Conservation (phyloP, 1,139 yeast species). For the Yamadazyma atlantica region DNA sequence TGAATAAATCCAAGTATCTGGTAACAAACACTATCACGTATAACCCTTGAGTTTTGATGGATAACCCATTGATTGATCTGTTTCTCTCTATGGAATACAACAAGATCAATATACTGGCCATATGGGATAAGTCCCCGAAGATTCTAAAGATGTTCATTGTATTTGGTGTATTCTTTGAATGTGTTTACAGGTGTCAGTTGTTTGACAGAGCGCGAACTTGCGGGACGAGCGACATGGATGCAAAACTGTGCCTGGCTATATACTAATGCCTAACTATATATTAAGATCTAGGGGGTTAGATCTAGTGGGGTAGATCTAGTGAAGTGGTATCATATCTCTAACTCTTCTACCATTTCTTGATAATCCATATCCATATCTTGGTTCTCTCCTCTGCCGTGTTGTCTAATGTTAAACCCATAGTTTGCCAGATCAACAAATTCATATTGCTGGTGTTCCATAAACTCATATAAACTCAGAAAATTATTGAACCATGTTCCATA, state of each 20-base stretch:
- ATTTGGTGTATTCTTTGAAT: too few relatives aligned
- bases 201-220: too few relatives aligned
- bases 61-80: constrained; percentile 76
- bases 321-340: constrained; percentile 16
- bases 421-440: constrained; percentile 15
- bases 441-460: constrained; percentile 9
- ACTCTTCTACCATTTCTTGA: constrained; percentile 18
- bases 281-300: too few relatives aligned
- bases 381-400: constrained; percentile 8
- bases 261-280: too few relatives aligned
- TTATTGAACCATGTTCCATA: constrained; percentile 23
- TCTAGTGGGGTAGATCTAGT: neutral
- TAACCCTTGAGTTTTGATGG: constrained; percentile 82
- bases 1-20: constrained; percentile 72
- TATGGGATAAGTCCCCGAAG: constrained; percentile 78
- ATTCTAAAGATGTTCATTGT: constrained; percentile 55
- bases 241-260: too few relatives aligned
- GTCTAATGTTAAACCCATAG: constrained; percentile 22
- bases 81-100: constrained; percentile 67
- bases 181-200: neutral
- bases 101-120: constrained; percentile 74
- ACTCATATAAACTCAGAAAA: constrained; percentile 11
- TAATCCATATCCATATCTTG: constrained; percentile 21
- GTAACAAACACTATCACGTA: constrained; percentile 77
- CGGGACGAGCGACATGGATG: too few relatives aligned